Evolutionary conservation across 1,284 basidiomycete species (phyloP), one percentile per base, ranked within the genome.

Genomic region (Lignosus rhinocerotis): DNA sequence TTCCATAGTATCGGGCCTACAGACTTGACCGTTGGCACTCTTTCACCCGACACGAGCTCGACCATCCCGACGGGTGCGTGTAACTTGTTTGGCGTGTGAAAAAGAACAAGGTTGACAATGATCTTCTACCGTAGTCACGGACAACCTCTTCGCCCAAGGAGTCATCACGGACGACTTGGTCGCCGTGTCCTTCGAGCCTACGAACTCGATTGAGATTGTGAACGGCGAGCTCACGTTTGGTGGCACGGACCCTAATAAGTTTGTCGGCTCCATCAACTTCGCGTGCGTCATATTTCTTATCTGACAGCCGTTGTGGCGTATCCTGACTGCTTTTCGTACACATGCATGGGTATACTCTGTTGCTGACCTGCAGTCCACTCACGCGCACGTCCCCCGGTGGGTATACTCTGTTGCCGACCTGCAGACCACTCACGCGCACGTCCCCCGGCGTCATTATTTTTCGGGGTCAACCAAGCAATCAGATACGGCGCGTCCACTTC

Each of bases 401-500:
- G n/a, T n/a, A 14, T 31, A 39, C 25, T 14, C 11, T 42, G 7
- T 32, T n/a, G 6, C 31, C 11, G 11, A 30, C n/a, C 21, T 8
- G 30, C 55, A 83, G 80, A 8, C 75, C 81, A 9, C 38, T 82
- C 50, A 86, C 84, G 2, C 65, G 61, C 11, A 80, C 79, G 2
- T 69, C n/a, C 58, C 9, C 86, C 85, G 30, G 75, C 84, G 9
- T 73, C 65, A 50, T 61, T 72, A 39, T 88, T 78, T 75, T 88
- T 84, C 83, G 87, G 87, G 41, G 84, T 88, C 64, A 73, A 84
- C 67, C 78, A 87, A 25, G 25, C 77, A 46, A 76, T 88, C 59
- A 72, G 70, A n/a, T 87, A 84, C 62, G 82, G 83, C 25, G 30
- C 66, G 6, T 71, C 73, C 5, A 78, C 70, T 14, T 72, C 69